Evolutionary conservation across 257 asterid genomes (phyloP), one percentile per base, ranked within the genome.

Genomic region (Nyctanthes arbortristis): DNA sequence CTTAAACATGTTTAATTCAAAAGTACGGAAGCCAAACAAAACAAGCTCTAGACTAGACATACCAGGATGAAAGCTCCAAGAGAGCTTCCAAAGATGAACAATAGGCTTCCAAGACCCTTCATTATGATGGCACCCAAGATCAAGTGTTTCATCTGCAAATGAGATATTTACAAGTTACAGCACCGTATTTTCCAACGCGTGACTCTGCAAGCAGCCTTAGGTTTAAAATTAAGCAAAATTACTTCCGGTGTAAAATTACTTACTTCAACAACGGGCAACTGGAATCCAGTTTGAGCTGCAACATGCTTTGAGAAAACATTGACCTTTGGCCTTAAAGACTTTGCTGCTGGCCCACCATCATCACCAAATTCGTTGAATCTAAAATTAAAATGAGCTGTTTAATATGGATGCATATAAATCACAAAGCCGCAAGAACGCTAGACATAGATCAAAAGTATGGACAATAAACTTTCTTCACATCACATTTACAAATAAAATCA

Each of bases 331-430:
- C 61, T 75, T 73, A 94, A 67, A 13, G 82, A 71, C 77, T 79
- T 80, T 3, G 89, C 97, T 24, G 98, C 95, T 64, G 88, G 89
- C 39, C 99, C 99, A 33, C 99, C 99, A 79, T 94, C 93, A 59
- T 54, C 78, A 20, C 97, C 97, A 33, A 88, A 89, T 74, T 87
- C 98, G 69, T 40, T 85, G 79, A 86, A 88, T 87, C 99, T 91
- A 35, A 25, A 60, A 60, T 24, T 40, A 10, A 74, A 76, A 58
- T 25, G 47, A 33, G 56, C 28, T 6, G 40, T 2, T 37, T 31
- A 66, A 20, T 20, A 52, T 52, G 1, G 63, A 63, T 31, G 35
- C 70, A 66, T 7, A 45, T 52, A 65, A 45, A 59, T n/a, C 25
- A 20, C 22, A 61, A 0, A 43, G 7, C 11, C 0, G 24, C 6